phyloP scores from a whole-genome alignment of 768 basidiomycete genomes.

The Pulveroboletus sp. region DNA sequence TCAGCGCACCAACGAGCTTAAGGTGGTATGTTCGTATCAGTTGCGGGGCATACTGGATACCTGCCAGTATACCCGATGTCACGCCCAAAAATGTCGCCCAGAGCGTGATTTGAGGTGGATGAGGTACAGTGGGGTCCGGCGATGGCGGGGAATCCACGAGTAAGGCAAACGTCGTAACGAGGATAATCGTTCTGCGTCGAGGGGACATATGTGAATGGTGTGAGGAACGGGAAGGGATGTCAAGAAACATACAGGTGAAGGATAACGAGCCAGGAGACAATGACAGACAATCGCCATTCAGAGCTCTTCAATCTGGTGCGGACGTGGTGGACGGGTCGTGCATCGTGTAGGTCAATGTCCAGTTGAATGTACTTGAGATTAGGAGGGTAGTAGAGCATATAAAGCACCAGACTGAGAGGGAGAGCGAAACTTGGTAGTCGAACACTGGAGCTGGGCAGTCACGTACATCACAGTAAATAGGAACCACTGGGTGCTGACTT shows the following conservation, averaged over 20 bases:
- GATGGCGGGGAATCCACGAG: constrained; percentile 41
- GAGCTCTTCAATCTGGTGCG: constrained; percentile 51
- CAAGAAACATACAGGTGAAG: constrained; percentile 64
- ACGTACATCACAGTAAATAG: constrained; percentile 81
- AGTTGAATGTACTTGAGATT: constrained; percentile 67
- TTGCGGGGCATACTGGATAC: constrained; percentile 86
- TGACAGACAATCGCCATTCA: constrained; percentile 76
- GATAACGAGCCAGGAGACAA: constrained; percentile 64
- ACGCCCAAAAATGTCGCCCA: constrained; percentile 92
- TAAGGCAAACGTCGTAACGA: constrained; percentile 59
- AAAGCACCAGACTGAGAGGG: constrained; percentile 71
- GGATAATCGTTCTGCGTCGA: constrained; percentile 35
- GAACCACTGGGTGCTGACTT: constrained; percentile 79
- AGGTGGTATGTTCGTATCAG: constrained; percentile 70
- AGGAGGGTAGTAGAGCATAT: constrained; percentile 86
- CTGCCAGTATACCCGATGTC: constrained; percentile 70
- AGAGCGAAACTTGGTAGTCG: neutral
- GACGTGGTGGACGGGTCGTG: constrained; percentile 37
- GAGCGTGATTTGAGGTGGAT: constrained; percentile 35
- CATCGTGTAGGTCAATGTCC: constrained; percentile 39
- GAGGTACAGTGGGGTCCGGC: constrained; percentile 33
- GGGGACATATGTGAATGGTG: neutral
- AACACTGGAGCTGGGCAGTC: neutral
- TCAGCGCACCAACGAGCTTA: constrained; percentile 86
- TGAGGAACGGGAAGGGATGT: neutral